These are phyloP conservation scores for Ustilago nuda DNA, from an alignment of 1,284 basidiomycete species.

Conservation along the genomic window DNA sequence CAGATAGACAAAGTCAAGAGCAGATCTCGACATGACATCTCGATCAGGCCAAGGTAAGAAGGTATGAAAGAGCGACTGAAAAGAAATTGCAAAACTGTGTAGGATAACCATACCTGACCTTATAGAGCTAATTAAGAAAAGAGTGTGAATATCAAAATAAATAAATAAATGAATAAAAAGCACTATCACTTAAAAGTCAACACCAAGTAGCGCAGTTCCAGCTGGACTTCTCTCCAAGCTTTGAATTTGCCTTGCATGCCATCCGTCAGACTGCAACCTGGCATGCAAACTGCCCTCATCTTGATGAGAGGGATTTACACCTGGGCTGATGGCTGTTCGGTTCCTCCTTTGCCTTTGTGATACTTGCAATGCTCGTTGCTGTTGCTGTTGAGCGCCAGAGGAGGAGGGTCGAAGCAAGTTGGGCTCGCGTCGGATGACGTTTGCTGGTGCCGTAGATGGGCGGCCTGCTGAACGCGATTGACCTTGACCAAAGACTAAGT, in stretches of 20 bases:
- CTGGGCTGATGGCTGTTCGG: constrained; percentile 9
- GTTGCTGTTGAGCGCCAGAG: constrained; percentile 10
- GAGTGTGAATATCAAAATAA: background rate
- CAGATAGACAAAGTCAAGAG: no score
- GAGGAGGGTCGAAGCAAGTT: constrained; percentile 34
- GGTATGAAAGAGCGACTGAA: no score
- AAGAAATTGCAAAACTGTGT: no score
- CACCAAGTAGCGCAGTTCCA: constrained; percentile 49
- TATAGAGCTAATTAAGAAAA: background rate
- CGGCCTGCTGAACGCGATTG: constrained; percentile 8
- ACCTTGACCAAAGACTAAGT: constrained; percentile 17
- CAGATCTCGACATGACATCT: no score
- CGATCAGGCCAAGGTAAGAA: no score
- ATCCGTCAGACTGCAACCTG: constrained; percentile 53
- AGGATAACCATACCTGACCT: background rate
- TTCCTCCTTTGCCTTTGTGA: constrained; percentile 25
- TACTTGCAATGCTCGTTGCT: background rate
- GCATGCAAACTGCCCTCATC: constrained; percentile 42
- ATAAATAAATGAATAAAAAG: background rate
- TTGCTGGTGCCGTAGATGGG: constrained; percentile 48
- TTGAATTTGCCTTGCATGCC: constrained; percentile 57
- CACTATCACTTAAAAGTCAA: constrained; percentile 41
- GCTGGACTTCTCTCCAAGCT: constrained; percentile 51
- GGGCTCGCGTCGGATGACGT: constrained; percentile 19
- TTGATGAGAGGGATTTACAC: background rate